These are phyloP conservation scores for Prototheca wickerhamii DNA, from an alignment of 163 green algal species.

Conservation along the genomic window DNA sequence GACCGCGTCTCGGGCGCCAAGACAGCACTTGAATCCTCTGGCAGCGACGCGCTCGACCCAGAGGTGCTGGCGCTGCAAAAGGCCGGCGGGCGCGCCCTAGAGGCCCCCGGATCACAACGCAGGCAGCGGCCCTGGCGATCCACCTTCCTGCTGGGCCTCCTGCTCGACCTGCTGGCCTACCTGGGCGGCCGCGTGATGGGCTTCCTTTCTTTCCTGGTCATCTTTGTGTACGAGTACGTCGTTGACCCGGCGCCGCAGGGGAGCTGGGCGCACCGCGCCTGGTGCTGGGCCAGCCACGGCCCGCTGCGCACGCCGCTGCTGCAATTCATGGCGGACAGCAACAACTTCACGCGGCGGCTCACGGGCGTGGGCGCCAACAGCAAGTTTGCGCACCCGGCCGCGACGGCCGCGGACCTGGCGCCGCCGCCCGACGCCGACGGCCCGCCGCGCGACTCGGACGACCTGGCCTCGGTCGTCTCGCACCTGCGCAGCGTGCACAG, in stretches of 20 bases:
- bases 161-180: slow-evolving; percentile 25
- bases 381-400: slow-evolving; percentile 38
- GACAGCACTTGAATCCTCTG: no score
- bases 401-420: slow-evolving; percentile 28
- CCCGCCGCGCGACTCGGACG: no score
- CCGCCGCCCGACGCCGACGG: no score
- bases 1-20: slow-evolving; percentile 1
- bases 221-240: slow-evolving; percentile 77
- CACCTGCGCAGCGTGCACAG: slow-evolving; percentile 46
- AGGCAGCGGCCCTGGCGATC: no score
- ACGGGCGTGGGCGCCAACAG: slow-evolving; percentile 58
- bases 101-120: no score
- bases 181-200: slow-evolving; percentile 46
- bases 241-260: slow-evolving; percentile 67
- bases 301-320: not conserved
- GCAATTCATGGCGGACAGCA: not conserved
- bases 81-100: not conserved
- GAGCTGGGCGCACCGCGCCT: slow-evolving; percentile 14
- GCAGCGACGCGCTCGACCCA: no score
- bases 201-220: slow-evolving; percentile 43
- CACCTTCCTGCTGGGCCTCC: slow-evolving; percentile 1
- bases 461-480: slow-evolving; percentile 9
- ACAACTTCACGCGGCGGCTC: slow-evolving; percentile 68
- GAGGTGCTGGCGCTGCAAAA: not conserved
- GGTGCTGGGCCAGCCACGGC: not conserved